These are phyloP conservation scores for Musa itinerans DNA, from an alignment of 176 grass and related monocot species.

Conservation along the genomic window DNA sequence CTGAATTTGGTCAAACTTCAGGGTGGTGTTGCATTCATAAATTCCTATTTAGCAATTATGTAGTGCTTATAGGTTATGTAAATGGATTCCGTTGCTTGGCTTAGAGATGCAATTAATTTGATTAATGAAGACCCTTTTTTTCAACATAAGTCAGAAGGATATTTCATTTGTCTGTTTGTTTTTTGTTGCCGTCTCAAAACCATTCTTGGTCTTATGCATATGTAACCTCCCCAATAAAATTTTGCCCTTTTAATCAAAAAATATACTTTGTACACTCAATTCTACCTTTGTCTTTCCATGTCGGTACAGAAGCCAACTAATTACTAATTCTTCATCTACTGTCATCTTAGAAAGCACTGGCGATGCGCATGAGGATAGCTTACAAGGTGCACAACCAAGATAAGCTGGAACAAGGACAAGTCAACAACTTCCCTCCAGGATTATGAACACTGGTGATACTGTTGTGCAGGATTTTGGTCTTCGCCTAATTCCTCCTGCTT, in stretches of 20 bases:
- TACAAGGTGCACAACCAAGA: constrained; percentile 88
- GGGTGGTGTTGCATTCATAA: not conserved
- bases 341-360: constrained; percentile 58
- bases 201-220: not conserved
- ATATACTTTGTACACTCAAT: not conserved
- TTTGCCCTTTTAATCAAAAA: no score
- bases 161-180: not conserved
- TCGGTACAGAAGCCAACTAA: not conserved
- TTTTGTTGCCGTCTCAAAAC: not conserved
- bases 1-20: not conserved
- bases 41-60: no score
- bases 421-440: constrained; percentile 76
- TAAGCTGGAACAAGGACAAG: constrained; percentile 84
- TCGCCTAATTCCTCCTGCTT: not conserved
- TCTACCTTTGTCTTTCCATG: not conserved
- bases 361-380: constrained; percentile 68
- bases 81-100: no score
- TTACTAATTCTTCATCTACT: not conserved
- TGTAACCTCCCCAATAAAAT: not conserved
- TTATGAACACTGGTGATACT: constrained; percentile 23
- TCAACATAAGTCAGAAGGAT: no score
- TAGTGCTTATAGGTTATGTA: no score
- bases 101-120: no score
- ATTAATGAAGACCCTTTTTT: no score
- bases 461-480: not conserved